These are phyloP conservation scores for Pezicula radicicola DNA, from an alignment of 2,329 filamentous ascomycete species.

Conservation along the genomic window DNA sequence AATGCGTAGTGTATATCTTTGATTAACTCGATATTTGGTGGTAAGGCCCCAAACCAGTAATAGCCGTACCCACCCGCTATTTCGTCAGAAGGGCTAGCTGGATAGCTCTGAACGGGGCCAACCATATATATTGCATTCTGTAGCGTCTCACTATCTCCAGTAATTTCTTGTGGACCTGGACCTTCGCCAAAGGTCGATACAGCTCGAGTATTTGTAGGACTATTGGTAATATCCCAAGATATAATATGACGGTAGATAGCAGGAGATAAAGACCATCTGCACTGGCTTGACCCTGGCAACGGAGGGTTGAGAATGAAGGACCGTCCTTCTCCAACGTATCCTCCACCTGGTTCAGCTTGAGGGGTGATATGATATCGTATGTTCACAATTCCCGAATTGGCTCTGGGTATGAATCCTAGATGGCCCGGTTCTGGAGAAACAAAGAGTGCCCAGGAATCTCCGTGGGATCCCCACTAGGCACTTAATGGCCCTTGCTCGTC, in stretches of 20 bases:
- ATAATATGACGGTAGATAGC: neutral
- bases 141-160: neutral
- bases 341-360: too few species aligned
- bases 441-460: too few species aligned
- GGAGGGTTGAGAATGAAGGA: neutral
- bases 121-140: neutral
- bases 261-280: neutral
- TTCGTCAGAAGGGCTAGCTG: too few species aligned
- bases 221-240: neutral
- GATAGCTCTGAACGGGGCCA: neutral
- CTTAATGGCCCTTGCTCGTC: too few species aligned
- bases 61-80: constrained; percentile 11
- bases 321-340: neutral
- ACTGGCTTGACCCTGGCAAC: too few species aligned
- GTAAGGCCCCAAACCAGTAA: constrained; percentile 24
- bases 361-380: too few species aligned
- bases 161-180: neutral
- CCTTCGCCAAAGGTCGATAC: neutral
- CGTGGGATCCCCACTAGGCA: too few species aligned
- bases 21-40: constrained; percentile 18
- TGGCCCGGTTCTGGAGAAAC: too few species aligned
- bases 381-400: too few species aligned
- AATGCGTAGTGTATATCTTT: constrained; percentile 17
- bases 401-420: too few species aligned
- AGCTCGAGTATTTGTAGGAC: neutral